Percentiles rank a stretch among this genome's conserved stretches.
These are phyloP conservation scores for Bacidia rubella DNA, from an alignment of 495 filamentous ascomycete genomes.

Conservation along the genomic window DNA sequence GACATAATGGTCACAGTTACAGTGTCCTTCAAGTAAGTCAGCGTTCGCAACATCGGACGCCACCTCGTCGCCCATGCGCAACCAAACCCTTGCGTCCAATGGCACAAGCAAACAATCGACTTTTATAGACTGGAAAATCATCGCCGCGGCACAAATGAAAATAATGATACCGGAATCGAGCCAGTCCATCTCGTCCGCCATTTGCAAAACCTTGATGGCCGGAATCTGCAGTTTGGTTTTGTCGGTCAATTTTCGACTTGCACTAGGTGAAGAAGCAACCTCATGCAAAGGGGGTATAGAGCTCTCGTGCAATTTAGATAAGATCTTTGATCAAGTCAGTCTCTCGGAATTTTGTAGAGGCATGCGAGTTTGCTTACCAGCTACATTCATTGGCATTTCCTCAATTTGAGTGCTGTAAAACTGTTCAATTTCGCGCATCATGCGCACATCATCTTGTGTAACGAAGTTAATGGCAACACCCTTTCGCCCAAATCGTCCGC, in stretches of 20 bases:
- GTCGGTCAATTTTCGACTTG: not conserved
- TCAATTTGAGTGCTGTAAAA: slow-evolving; percentile 53
- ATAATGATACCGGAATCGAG: slow-evolving; percentile 1
- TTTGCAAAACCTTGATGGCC: not conserved
- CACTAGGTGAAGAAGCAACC: not conserved
- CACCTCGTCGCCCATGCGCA: slow-evolving; percentile 1
- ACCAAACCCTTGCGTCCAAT: not conserved
- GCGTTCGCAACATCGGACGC: slow-evolving; percentile 1
- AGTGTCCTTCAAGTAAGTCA: not conserved
- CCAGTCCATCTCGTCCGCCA: slow-evolving; percentile 10
- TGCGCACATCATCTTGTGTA: slow-evolving; percentile 96
- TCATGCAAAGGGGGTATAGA: slow-evolving; percentile 3
- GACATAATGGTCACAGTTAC: slow-evolving; percentile 1
- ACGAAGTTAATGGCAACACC: slow-evolving; percentile 99
- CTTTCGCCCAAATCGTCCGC: slow-evolving; percentile 97
- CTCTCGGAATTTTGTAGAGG: not conserved
- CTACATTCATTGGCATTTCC: slow-evolving; percentile 52
- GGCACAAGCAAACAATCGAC: slow-evolving; percentile 7
- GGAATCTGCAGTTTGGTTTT: not conserved
- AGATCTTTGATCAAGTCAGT: slow-evolving; percentile 27
- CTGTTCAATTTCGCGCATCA: slow-evolving; percentile 90
- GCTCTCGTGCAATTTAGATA: slow-evolving; percentile 26
- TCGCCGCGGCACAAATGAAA: slow-evolving; percentile 9
- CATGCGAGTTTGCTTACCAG: slow-evolving; percentile 25
- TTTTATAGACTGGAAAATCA: slow-evolving; percentile 9